These are phyloP conservation scores for Ilyonectria robusta DNA, from an alignment of 2,329 filamentous ascomycete genomes.

Conservation along the genomic window DNA sequence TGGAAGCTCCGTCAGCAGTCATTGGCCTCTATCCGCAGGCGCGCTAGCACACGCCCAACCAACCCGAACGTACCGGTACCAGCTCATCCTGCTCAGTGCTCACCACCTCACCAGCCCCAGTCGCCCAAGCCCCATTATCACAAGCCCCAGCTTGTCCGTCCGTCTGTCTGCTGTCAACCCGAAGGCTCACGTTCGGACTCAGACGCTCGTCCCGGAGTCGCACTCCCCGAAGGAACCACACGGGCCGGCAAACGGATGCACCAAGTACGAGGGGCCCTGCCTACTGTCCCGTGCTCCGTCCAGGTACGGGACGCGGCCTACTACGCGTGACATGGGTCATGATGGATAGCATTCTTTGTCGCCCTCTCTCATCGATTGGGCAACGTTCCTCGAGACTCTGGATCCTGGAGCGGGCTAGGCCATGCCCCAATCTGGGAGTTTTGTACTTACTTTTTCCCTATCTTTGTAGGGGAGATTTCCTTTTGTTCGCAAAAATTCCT, in stretches of 20 bases:
- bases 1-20: slow-evolving; percentile 22
- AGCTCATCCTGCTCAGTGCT: slow-evolving; percentile 13
- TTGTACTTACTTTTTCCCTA: slow-evolving; percentile 38
- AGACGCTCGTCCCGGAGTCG: slow-evolving; percentile 43
- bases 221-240: slow-evolving; percentile 44
- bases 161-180: slow-evolving; percentile 17
- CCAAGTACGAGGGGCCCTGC: slow-evolving; percentile 25
- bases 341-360: slow-evolving; percentile 34
- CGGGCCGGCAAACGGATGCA: slow-evolving; percentile 36
- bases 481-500: slow-evolving; percentile 34
- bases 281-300: slow-evolving; percentile 9
- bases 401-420: slow-evolving; percentile 40
- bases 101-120: slow-evolving; percentile 21
- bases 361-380: slow-evolving; percentile 44
- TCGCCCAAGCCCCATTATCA: slow-evolving; percentile 5
- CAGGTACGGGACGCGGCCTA: slow-evolving; percentile 11
- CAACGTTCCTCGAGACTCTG: slow-evolving; percentile 33
- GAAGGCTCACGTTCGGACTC: slow-evolving; percentile 27
- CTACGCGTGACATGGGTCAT: slow-evolving; percentile 23
- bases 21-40: slow-evolving; percentile 28
- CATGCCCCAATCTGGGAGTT: slow-evolving; percentile 38
- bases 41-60: slow-evolving; percentile 30
- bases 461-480: slow-evolving; percentile 30
- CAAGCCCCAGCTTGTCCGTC: too few species aligned
- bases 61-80: slow-evolving; percentile 33